Evolutionary conservation across 192 early-diverging fungal species (phyloP).

Genomic region (Backusella westeae): DNA sequence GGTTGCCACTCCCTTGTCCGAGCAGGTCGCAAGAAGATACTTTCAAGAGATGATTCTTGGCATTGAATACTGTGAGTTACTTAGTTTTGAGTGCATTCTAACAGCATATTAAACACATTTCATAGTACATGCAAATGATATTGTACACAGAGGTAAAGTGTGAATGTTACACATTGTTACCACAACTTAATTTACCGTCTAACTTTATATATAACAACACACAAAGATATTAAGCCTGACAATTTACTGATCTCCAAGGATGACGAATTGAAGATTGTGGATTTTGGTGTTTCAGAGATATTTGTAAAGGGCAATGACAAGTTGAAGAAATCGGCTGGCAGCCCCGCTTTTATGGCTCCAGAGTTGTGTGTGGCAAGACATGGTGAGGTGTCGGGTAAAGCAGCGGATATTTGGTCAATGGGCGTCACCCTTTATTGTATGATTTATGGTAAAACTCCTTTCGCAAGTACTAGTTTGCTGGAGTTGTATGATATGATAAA

Average conservation of each 20-base stretch:
- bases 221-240: conserved; percentile 83
- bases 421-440: conserved; percentile 87
- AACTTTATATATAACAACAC: neutral
- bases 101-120: neutral
- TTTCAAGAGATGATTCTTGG: conserved; percentile 90
- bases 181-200: neutral
- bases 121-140: conserved; percentile 88
- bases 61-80: conserved; percentile 86
- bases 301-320: conserved; percentile 75
- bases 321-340: conserved; percentile 76
- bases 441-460: conserved; percentile 79
- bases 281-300: conserved; percentile 97
- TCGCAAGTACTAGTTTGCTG: conserved; percentile 67
- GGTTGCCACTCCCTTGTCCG: conserved; percentile 47
- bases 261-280: conserved; percentile 86
- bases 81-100: neutral
- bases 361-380: conserved; percentile 67
- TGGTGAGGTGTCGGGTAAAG: conserved; percentile 66
- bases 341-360: conserved; percentile 88
- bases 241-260: conserved; percentile 84
- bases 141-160: conserved; percentile 75
- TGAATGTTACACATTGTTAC: neutral
- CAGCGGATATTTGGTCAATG: conserved; percentile 90
- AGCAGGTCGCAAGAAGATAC: conserved; percentile 61
- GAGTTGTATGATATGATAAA: conserved; percentile 81